Evolutionary conservation across 108 stramenopile genomes (phyloP), one percentile per base, ranked within the genome.

Genomic region (Skeletonema tropicum): DNA sequence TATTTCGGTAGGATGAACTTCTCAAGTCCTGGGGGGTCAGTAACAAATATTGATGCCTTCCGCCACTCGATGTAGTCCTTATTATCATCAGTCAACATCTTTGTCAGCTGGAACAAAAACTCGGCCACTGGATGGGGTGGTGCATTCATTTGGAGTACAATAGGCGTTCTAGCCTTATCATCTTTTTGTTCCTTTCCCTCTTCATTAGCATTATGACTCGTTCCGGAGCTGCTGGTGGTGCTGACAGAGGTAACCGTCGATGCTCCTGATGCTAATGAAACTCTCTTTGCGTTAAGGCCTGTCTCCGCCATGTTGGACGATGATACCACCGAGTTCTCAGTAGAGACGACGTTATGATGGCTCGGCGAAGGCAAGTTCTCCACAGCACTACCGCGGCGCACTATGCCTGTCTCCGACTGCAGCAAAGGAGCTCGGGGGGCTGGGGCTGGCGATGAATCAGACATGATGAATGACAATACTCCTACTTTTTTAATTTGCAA

Each of bases 11-110:
- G 78, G 57, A 96, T 90, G 29, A 90, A 78, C 35, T 66, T 71
- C 82, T 94, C 93, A 3, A 96, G 88, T 23, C 89, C 83, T 66
- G 74, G 70, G 62, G 83, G 83, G 62, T 84, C 75, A 48, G 76
- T 73, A 15, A 84, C 83, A 45, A 71, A 74, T 62, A 82, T 82
- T 62, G 68, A 64, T 21, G 86, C 90, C 46, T 93, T 78, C 0
- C 77, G 73, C 95, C 95, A 96, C 76, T 94, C 92, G 66, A 96
- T 92, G 57, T 87, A 88, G 61, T 91, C 90, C 61, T 67, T 79
- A 84, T 96, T 93, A 57, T 92, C 83, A 68, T 96, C 95, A 48
- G 92, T 90, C 25, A 96, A 77, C 95, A 96, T 96, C 79, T 96
- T 96, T 35, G 90, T 94, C 26, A 96, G 80, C 69, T 96, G 95